A percentile compares a stretch with the other conserved stretches of the same genome.
Evolutionary conservation across 73 alveolate genomes (phyloP).

Genomic region (Blepharisma japonicum): DNA sequence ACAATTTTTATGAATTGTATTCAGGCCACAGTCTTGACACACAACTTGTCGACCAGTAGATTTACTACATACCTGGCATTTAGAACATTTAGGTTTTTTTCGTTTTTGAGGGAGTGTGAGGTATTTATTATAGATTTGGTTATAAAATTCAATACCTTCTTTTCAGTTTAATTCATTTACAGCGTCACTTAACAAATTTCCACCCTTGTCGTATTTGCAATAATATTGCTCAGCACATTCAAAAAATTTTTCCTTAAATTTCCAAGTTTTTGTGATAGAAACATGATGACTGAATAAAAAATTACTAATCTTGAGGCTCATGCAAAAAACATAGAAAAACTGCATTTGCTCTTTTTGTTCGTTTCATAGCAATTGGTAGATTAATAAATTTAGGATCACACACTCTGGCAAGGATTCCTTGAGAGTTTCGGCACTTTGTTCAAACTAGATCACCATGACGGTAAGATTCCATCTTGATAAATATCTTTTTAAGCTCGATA

Average conservation of each 20-base stretch:
- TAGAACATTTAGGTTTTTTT: neutral
- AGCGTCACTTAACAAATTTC: neutral
- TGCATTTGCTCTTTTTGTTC: no score
- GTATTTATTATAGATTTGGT: neutral
- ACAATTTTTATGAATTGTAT: slow-evolving; percentile 14
- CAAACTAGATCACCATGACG: no score
- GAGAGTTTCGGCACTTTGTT: no score
- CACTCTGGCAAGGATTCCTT: no score
- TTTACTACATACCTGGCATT: neutral
- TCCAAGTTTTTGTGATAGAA: neutral
- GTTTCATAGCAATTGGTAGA: no score
- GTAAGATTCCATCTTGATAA: no score
- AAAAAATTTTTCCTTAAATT: neutral
- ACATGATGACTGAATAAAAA: neutral
- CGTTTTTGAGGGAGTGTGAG: neutral
- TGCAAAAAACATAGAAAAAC: no score
- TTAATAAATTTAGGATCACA: no score
- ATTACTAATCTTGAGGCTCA: neutral
- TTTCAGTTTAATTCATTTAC: neutral
- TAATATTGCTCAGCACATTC: neutral
- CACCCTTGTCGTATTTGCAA: slow-evolving; percentile 21
- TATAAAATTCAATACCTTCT: neutral
- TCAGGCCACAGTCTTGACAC: neutral
- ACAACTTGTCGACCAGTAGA: slow-evolving; percentile 3
- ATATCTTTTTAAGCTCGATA: no score